phyloP scores from a whole-genome alignment of 257 asterid genomes.

The Lycium barbarum region DNA sequence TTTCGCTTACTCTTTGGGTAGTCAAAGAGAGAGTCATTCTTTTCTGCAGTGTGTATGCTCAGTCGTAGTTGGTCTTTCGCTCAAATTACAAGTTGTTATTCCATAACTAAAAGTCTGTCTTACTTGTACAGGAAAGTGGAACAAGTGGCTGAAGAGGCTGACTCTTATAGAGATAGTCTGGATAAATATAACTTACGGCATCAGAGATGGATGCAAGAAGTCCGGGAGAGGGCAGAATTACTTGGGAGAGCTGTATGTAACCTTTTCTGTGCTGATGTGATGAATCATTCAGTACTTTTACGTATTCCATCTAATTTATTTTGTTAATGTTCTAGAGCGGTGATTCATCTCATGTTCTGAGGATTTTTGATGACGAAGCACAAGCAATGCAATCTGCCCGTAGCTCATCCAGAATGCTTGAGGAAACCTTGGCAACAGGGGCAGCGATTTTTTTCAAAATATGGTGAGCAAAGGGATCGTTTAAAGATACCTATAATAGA shows the following conservation, averaged over 20 bases:
- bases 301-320: constrained; percentile 8
- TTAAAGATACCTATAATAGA: constrained; percentile 61
- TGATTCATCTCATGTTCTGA: constrained; percentile 67
- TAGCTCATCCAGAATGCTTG: constrained; percentile 73
- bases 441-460: constrained; percentile 84
- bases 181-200: constrained; percentile 66
- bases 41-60: not conserved
- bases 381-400: constrained; percentile 75
- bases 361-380: constrained; percentile 74
- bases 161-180: constrained; percentile 79
- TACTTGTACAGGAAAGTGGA: constrained; percentile 77
- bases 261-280: constrained; percentile 8
- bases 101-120: not conserved
- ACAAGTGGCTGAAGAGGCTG: constrained; percentile 84
- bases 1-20: not conserved
- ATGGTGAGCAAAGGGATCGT: constrained; percentile 88
- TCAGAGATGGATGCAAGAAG: constrained; percentile 73
- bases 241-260: constrained; percentile 79
- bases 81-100: not conserved
- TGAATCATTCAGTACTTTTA: not conserved
- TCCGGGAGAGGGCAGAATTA: constrained; percentile 80
- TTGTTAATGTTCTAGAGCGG: constrained; percentile 53
- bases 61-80: not conserved
- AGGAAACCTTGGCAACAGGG: constrained; percentile 81
- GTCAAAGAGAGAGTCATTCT: not conserved